Base-by-base conservation (phyloP, 2,329 filamentous ascomycete species). In the Colletotrichum cereale region DNA sequence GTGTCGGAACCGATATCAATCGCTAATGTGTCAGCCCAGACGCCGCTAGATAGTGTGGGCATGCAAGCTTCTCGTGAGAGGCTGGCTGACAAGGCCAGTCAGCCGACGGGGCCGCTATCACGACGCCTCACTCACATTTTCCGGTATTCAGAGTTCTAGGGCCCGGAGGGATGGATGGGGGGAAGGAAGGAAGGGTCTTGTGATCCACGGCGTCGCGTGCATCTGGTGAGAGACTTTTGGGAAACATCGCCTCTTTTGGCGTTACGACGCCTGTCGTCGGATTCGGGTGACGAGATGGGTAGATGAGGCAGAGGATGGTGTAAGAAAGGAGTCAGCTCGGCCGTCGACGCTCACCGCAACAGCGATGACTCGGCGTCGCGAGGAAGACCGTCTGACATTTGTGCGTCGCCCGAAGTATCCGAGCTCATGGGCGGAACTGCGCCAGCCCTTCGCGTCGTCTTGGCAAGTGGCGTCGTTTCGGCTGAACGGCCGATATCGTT, bases 41-140 rank as follows among this genome's bases (percentile, higher is more conserved):
- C n/a, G 52, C 50, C 50, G 29, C 18, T 16, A 18, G n/a, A 34
- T 31, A 12, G 7, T 26, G 38, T 21, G 36, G 36, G 8, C 16
- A 38, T 29, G 8, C 52, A 66, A 53, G 53, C 31, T 66, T 57
- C n/a, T 34, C 31, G 10, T 38, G 62, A 60, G 14, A n/a, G 63
- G 63, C 63, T 66, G 53, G 55, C 55, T 66, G 63, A 42, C 31
- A n/a, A 42, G 44, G 24, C 36, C 24, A 44, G 55, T 52, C 26
- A 62, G 64, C 47, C 52, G 29, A 16, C 29, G 44, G 44, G 36
- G 36, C 47, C 29, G 62, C 50, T 47, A 29, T 53, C 36, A 44
- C 48, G 24, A 40, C 47, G 47, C 60, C 44, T 38, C 34, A 24
- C 21, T 36, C 29, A 47, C n/a, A n/a, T 8, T 34, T 21, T 7